phyloP scores from a whole-genome alignment of 805 yeast genomes.

The Debaryomyces tyrocola region DNA sequence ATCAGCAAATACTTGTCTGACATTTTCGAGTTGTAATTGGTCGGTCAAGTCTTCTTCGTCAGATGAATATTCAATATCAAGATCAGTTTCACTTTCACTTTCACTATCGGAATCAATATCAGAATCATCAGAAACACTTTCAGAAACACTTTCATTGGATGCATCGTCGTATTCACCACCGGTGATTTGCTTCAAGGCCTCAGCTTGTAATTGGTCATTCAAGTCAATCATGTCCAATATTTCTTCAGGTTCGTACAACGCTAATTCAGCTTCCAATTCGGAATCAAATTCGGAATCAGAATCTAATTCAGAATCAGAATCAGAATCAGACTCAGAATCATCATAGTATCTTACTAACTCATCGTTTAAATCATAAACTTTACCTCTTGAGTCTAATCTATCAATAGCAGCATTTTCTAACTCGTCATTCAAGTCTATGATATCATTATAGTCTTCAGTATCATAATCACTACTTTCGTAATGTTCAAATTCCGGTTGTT shows the following conservation, averaged over 20 bases:
- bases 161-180: background rate
- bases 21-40: conserved; percentile 35
- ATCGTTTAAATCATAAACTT: conserved; percentile 28
- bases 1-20: conserved; percentile 37
- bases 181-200: conserved; percentile 24
- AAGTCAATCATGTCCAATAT: conserved; percentile 35
- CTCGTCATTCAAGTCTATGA: conserved; percentile 34
- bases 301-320: conserved; percentile 12
- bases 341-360: conserved; percentile 29
- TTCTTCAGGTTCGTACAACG: conserved; percentile 28
- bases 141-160: conserved; percentile 6
- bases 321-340: conserved; percentile 19
- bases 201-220: conserved; percentile 39
- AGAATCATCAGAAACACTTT: conserved; percentile 14
- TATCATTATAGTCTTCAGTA: conserved; percentile 13
- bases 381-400: conserved; percentile 23
- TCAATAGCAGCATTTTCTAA: conserved; percentile 30
- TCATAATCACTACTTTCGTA: conserved; percentile 11
- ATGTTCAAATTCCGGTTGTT: conserved; percentile 5
- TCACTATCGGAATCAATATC: conserved; percentile 12
- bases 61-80: conserved; percentile 26
- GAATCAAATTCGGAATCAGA: conserved; percentile 11
- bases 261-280: conserved; percentile 9
- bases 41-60: conserved; percentile 29
- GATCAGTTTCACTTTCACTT: conserved; percentile 18